A percentile compares a stretch with the other conserved stretches of the same genome.
Evolutionary conservation across 148 eudicot genomes (phyloP).

Genomic region (Silene latifolia): DNA sequence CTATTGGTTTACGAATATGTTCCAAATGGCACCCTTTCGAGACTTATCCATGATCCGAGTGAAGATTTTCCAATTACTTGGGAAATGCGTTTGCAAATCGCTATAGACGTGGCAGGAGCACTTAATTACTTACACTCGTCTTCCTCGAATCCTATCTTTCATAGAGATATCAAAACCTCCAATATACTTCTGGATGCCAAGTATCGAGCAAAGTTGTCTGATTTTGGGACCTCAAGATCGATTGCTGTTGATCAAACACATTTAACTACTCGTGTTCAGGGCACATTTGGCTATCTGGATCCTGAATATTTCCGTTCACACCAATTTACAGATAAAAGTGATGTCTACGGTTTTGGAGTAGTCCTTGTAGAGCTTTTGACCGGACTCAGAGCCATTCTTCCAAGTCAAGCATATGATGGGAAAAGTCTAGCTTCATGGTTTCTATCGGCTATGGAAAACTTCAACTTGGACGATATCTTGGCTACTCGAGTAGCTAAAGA

Average conservation of each 20-base stretch:
- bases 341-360: slow-evolving; percentile 34
- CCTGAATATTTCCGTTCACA: slow-evolving; percentile 19
- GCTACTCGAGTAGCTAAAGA: slow-evolving; percentile 19
- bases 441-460: slow-evolving; percentile 12
- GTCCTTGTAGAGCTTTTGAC: slow-evolving; percentile 32
- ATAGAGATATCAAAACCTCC: slow-evolving; percentile 22
- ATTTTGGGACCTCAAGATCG: slow-evolving; percentile 24
- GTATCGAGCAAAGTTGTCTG: slow-evolving; percentile 19
- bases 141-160: slow-evolving; percentile 19
- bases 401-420: slow-evolving; percentile 14
- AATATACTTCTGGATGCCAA: slow-evolving; percentile 24
- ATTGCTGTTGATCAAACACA: slow-evolving; percentile 23
- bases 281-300: slow-evolving; percentile 25
- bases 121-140: slow-evolving; percentile 22
- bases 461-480: slow-evolving; percentile 15
- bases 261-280: slow-evolving; percentile 24
- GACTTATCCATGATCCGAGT: slow-evolving; percentile 14
- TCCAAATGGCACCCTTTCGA: slow-evolving; percentile 24
- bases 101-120: slow-evolving; percentile 25
- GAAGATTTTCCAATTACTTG: slow-evolving; percentile 23
- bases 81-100: slow-evolving; percentile 25
- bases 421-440: slow-evolving; percentile 22
- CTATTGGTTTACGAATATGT: slow-evolving; percentile 28
- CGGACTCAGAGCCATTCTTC: slow-evolving; percentile 24
- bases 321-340: slow-evolving; percentile 28